These are phyloP conservation scores for Sparassis latifolia DNA, from an alignment of 1,284 basidiomycete species.

Conservation along the genomic window DNA sequence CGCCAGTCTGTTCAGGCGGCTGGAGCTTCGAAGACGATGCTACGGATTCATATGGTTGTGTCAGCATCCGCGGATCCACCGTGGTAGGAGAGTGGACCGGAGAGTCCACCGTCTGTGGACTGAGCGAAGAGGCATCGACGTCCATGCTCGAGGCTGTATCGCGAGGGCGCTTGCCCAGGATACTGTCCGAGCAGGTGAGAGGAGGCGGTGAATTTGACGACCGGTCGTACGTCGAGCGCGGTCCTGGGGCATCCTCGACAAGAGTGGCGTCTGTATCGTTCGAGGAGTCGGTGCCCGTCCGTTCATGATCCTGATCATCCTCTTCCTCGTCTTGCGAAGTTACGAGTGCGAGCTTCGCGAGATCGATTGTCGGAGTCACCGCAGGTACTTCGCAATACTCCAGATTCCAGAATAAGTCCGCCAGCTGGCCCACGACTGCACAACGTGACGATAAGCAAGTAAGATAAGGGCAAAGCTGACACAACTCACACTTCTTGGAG, in stretches of 20 bases:
- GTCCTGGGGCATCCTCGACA: conserved; percentile 58
- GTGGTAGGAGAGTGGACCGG: background rate
- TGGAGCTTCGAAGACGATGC: conserved; percentile 18
- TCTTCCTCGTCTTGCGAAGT: conserved; percentile 88
- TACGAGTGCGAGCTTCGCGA: conserved; percentile 90
- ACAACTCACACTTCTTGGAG: conserved; percentile 71
- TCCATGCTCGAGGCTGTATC: conserved; percentile 45
- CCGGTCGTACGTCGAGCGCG: conserved; percentile 19
- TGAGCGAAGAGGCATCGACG: conserved; percentile 14
- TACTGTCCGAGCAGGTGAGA: conserved; percentile 34
- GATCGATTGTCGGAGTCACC: conserved; percentile 78
- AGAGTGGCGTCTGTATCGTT: conserved; percentile 81
- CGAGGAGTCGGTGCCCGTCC: conserved; percentile 68
- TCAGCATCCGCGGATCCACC: background rate
- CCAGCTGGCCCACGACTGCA: conserved; percentile 74
- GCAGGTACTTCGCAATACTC: conserved; percentile 61
- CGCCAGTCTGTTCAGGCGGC: conserved; percentile 26
- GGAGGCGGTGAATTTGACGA: conserved; percentile 18
- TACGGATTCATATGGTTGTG: background rate
- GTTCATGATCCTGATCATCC: conserved; percentile 54
- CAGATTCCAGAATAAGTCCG: conserved; percentile 73
- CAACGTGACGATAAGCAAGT: background rate
- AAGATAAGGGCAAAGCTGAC: background rate
- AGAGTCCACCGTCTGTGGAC: background rate
- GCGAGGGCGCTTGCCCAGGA: conserved; percentile 69